Conservation (phyloP, 129 eudicot genomes). For the Ambrosia artemisiifolia region DNA sequence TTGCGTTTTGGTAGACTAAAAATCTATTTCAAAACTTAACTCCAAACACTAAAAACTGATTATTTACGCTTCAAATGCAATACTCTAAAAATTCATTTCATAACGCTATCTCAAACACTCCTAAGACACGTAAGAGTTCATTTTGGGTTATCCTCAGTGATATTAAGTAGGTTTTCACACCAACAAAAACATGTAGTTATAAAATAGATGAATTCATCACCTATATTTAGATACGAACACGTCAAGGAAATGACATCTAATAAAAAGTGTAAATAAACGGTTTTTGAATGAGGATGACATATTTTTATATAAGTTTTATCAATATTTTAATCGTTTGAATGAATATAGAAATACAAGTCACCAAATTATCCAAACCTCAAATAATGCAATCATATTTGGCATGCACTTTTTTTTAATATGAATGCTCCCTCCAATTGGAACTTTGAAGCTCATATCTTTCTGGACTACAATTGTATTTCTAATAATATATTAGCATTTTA, state of each 20-base stretch:
- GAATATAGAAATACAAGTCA: neutral
- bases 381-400: neutral
- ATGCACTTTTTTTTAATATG: neutral
- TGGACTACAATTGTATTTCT: constrained; percentile 10
- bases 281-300: neutral
- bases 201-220: neutral
- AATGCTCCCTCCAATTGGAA: constrained; percentile 19
- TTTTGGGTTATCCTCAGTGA: neutral
- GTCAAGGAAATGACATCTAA: neutral
- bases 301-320: neutral
- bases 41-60: too few species aligned
- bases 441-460: constrained; percentile 10
- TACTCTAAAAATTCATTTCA: too few species aligned
- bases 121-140: neutral
- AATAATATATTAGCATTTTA: neutral
- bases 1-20: too few species aligned
- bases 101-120: too few species aligned
- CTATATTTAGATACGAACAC: neutral
- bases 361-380: constrained; percentile 15
- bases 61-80: too few species aligned
- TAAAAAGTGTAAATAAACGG: constrained; percentile 12
- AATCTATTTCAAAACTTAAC: too few species aligned
- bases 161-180: neutral
- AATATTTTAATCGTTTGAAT: neutral
- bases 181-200: neutral